Evolutionary conservation across 202 grass and related monocot genomes (phyloP).

Genomic region (Brachypodium distachyon): DNA sequence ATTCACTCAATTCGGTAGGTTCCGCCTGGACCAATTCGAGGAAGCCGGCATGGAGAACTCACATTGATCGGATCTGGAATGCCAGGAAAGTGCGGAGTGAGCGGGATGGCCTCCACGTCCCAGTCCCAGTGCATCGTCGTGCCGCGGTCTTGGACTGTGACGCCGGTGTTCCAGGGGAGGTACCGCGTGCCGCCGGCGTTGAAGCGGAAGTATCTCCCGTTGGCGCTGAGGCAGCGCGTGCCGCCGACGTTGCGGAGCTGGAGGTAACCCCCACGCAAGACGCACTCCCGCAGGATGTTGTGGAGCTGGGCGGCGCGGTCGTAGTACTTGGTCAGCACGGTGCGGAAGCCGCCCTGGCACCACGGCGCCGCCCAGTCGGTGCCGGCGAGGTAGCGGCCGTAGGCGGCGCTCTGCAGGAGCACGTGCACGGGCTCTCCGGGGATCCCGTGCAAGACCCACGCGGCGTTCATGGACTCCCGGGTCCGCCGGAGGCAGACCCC

Average conservation of each 20-base stretch:
- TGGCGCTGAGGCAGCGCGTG: background rate
- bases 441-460: background rate
- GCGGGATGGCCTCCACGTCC: slow-evolving; percentile 9
- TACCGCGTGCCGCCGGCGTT: background rate
- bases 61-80: background rate
- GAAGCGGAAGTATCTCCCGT: background rate
- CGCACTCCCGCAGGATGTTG: background rate
- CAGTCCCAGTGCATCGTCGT: slow-evolving; percentile 19
- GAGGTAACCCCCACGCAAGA: background rate
- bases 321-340: background rate
- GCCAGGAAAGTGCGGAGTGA: background rate
- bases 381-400: slow-evolving; percentile 11
- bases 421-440: background rate
- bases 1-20: background rate
- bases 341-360: background rate
- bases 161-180: background rate
- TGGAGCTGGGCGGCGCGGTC: background rate
- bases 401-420: slow-evolving; percentile 10
- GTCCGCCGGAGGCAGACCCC: background rate
- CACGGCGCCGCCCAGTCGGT: background rate
- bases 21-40: background rate
- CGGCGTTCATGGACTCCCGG: background rate
- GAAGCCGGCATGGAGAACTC: background rate
- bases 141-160: background rate
- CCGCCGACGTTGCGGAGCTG: background rate